phyloP scores from a whole-genome alignment of 371 early-diverging fungal genomes.

The Mortierella sp. region DNA sequence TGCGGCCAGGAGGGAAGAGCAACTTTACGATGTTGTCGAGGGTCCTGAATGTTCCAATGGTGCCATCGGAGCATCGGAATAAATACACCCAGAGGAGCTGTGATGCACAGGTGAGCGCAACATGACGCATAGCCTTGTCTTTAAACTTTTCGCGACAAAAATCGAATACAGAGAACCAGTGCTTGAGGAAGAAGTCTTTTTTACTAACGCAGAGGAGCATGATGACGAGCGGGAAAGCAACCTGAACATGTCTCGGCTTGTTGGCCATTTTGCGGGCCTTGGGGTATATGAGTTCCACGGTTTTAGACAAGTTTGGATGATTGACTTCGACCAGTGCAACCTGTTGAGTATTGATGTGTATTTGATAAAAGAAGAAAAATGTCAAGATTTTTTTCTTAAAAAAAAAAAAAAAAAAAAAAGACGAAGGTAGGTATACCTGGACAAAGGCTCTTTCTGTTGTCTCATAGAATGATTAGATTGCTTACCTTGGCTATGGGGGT shows the following conservation, averaged over 20 bases:
- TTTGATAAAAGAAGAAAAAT: not conserved
- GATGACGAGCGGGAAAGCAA: constrained; percentile 86
- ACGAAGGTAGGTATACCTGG: not conserved
- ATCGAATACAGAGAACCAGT: constrained; percentile 83
- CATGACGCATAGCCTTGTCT: constrained; percentile 64
- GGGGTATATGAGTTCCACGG: constrained; percentile 91
- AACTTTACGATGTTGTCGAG: constrained; percentile 72
- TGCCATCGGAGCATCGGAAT: constrained; percentile 73
- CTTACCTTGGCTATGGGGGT: constrained; percentile 89
- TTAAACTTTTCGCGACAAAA: constrained; percentile 82
- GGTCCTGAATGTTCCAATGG: constrained; percentile 31
- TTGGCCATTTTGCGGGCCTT: constrained; percentile 90
- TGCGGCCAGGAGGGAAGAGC: constrained; percentile 75
- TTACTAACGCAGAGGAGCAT: constrained; percentile 91
- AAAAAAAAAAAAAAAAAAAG: constrained; percentile 5
- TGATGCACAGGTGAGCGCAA: constrained; percentile 82
- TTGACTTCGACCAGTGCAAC: constrained; percentile 95
- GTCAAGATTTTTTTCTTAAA: not conserved
- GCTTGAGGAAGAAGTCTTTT: constrained; percentile 86
- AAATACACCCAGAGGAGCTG: constrained; percentile 94
- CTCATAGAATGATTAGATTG: not conserved
- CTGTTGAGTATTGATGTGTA: constrained; percentile 44
- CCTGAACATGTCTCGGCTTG: constrained; percentile 85
- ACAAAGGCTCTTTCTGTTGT: not conserved
- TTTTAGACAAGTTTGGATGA: constrained; percentile 90